Conservation (phyloP, 768 basidiomycete species). For the Pulveroboletus sp. region DNA sequence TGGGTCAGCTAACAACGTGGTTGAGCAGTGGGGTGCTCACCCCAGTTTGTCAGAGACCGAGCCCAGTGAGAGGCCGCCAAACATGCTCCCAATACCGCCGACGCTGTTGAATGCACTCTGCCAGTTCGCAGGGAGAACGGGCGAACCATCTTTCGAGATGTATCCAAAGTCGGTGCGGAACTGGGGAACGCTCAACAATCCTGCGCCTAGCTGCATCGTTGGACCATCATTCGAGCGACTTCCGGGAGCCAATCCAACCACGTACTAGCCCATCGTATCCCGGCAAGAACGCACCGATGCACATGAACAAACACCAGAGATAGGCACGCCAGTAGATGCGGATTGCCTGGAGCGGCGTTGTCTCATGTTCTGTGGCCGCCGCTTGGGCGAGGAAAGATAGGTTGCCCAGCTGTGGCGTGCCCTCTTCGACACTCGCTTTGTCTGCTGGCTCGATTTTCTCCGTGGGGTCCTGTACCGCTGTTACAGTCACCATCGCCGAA, state of each 20-base stretch:
- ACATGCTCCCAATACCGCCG: conserved; percentile 24
- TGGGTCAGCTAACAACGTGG: background rate
- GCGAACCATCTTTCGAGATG: background rate
- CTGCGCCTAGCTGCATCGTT: conserved; percentile 15
- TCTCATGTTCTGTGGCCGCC: conserved; percentile 20
- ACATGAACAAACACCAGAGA: conserved; percentile 25
- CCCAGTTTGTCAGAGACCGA: conserved; percentile 21
- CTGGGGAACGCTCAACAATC: conserved; percentile 19
- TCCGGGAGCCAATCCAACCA: background rate
- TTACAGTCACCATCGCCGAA: conserved; percentile 5
- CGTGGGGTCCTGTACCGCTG: background rate
- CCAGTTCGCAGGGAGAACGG: conserved; percentile 25
- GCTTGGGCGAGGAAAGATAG: conserved; percentile 22
- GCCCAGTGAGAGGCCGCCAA: conserved; percentile 23
- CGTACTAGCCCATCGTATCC: conserved; percentile 25
- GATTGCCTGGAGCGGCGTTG: conserved; percentile 18
- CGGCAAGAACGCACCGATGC: conserved; percentile 22
- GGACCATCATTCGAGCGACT: no score
- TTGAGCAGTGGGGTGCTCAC: background rate
- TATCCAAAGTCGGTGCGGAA: conserved; percentile 28
- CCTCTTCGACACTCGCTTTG: conserved; percentile 14
- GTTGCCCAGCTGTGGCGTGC: background rate
- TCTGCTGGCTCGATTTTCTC: conserved; percentile 9
- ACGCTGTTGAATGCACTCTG: conserved; percentile 27
- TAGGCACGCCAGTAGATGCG: conserved; percentile 24